phyloP scores from a whole-genome alignment of 768 basidiomycete genomes.

The Leccinum olivaceopallidum region DNA sequence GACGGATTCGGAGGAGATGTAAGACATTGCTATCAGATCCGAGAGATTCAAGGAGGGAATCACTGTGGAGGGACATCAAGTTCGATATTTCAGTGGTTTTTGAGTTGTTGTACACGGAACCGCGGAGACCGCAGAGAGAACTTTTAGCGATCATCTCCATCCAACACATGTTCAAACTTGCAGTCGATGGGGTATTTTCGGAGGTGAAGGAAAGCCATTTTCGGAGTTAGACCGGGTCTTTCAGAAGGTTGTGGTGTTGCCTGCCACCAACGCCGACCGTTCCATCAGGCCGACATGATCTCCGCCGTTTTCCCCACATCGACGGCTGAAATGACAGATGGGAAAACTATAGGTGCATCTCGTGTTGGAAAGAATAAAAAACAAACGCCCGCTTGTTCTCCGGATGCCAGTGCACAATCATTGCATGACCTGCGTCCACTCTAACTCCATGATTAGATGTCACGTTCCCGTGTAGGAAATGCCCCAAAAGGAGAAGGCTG shows the following conservation, averaged over 20 bases:
- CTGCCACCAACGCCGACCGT: not conserved
- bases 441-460: slow-evolving; percentile 16
- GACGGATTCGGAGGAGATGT: slow-evolving; percentile 44
- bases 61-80: not conserved
- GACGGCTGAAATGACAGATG: not conserved
- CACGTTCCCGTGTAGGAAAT: not conserved
- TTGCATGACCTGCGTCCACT: slow-evolving; percentile 10
- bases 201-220: not conserved
- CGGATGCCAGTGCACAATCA: not conserved
- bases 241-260: not conserved
- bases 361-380: not conserved
- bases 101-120: slow-evolving; percentile 18
- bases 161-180: not conserved
- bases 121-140: slow-evolving; percentile 11
- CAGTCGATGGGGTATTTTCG: not conserved
- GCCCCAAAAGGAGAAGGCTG: not conserved
- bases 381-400: not conserved
- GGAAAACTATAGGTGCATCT: not conserved
- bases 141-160: slow-evolving; percentile 7
- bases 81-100: slow-evolving; percentile 3
- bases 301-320: not conserved
- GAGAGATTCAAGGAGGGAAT: not conserved
- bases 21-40: slow-evolving; percentile 15
- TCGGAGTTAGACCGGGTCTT: slow-evolving; percentile 26
- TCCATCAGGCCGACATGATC: not conserved